Conservation (phyloP, 129 eudicot species). For the Silybum marianum region DNA sequence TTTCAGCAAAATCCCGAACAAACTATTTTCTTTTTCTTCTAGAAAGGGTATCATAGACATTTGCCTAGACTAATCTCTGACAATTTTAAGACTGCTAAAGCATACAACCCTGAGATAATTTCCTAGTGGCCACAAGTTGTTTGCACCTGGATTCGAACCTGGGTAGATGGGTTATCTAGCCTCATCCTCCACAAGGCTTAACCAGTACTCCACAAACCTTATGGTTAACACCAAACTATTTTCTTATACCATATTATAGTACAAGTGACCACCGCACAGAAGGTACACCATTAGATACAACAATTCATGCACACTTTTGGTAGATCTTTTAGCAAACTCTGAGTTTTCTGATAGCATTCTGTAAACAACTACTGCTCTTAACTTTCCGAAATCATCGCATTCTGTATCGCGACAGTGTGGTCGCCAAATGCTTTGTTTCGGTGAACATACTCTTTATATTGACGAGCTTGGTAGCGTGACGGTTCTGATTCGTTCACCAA, state of each 20-base stretch:
- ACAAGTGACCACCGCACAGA: not conserved
- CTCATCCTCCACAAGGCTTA: no score
- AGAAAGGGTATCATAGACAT: no score
- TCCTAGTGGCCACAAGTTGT: no score
- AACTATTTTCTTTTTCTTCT: no score
- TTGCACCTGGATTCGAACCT: no score
- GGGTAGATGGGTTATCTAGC: no score
- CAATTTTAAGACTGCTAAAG: no score
- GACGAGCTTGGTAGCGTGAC: slow-evolving; percentile 30
- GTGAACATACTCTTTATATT: slow-evolving; percentile 45
- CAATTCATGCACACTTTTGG: not conserved
- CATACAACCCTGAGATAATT: no score
- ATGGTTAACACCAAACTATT: no score
- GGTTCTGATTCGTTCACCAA: slow-evolving; percentile 52
- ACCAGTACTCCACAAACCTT: no score
- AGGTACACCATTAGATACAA: not conserved
- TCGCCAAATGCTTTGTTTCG: slow-evolving; percentile 44
- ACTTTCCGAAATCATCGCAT: not conserved
- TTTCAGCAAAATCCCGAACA: not conserved
- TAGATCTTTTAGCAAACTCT: not conserved
- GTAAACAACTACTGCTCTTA: not conserved
- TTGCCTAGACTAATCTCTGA: no score
- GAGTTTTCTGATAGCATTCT: not conserved
- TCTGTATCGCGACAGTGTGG: not conserved
- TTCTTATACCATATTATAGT: not conserved